phyloP scores from a whole-genome alignment of 352 stramenopile genomes.

The Globisporangium rhizosaccharum region DNA sequence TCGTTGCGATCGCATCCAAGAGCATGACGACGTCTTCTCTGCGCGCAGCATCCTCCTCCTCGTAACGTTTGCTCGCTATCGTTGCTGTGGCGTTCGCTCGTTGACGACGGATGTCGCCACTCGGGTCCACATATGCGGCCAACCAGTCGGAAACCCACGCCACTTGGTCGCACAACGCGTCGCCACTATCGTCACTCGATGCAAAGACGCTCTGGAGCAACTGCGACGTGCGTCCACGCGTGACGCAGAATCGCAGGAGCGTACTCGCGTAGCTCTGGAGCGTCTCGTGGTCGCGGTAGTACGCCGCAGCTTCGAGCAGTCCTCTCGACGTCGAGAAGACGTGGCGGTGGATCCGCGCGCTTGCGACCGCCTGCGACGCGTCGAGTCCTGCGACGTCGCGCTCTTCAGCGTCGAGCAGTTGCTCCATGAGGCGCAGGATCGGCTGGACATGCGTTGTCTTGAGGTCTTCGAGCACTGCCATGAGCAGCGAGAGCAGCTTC shows the following conservation, averaged over 20 bases:
- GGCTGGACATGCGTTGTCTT: slow-evolving; percentile 42
- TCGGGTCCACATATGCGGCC: slow-evolving; percentile 34
- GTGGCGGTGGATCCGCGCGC: slow-evolving; percentile 27
- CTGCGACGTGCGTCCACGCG: slow-evolving; percentile 18
- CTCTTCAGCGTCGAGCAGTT: slow-evolving; percentile 29
- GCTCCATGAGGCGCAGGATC: slow-evolving; percentile 33
- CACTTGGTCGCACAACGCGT: slow-evolving; percentile 20
- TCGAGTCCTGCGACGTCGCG: not conserved
- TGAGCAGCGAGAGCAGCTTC: slow-evolving; percentile 43
- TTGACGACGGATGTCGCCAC: slow-evolving; percentile 14
- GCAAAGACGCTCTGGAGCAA: slow-evolving; percentile 39
- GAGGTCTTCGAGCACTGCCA: slow-evolving; percentile 61
- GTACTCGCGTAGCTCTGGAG: slow-evolving; percentile 45
- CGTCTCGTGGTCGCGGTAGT: slow-evolving; percentile 50
- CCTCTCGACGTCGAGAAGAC: slow-evolving; percentile 51
- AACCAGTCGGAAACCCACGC: slow-evolving; percentile 52
- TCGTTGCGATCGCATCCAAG: slow-evolving; percentile 7
- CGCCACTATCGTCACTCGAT: slow-evolving; percentile 12
- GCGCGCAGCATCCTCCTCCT: too few species aligned
- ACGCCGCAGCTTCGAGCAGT: slow-evolving; percentile 50
- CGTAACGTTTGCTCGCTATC: not conserved
- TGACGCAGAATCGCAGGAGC: slow-evolving; percentile 47
- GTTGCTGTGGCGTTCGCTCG: not conserved
- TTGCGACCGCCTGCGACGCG: not conserved
- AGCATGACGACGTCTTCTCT: not conserved